Base-by-base conservation (phyloP, 148 eudicot genomes). In the Rhododendron vialii region DNA sequence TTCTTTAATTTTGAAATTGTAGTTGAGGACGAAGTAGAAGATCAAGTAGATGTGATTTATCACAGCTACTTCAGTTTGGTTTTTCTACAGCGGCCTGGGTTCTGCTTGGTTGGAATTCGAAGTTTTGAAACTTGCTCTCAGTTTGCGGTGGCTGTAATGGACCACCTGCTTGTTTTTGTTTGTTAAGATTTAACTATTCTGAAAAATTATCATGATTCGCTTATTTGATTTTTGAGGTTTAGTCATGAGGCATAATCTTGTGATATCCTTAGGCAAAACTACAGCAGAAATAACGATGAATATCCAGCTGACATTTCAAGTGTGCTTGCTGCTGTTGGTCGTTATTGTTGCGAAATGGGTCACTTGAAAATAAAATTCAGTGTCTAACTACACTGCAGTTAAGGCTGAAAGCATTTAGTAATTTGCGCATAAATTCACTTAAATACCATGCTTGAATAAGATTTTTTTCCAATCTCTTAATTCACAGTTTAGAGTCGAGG, bases 1-100 rank as follows among this genome's bases (percentile, higher is more conserved):
- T 2, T 80, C 38, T 57, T 9, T 7, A 30, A 47, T 65, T 69
- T 48, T 65, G 53, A 57, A 71, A 84, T 63, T 86, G 88, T 89
- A 86, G 88, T 71, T 89, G 89, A 90, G 90, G 89, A 81, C 89
- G 12, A 90, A 88, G 90, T 87, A 87, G 79, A 47, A 83, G 82
- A 83, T 89, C 85, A 76, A 88, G 86, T 85, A 82, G 89, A 88
- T 12, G 22, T 6, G 53, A 28, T 30, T 47, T 36, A 63, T 28
- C 20, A 69, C 78, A 85, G 83, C 87, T 82, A 57, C 1, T 61
- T 55, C 50, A 75, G 86, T 45, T 43, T 26, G 2, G 13, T 57
- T 76, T 76, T 20, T 35, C 71, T 0, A 30, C 24, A 18, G 30
- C n/a, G 20, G 48, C 48, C 2, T 8, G 30, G 17, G 3, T 57